Percentiles rank a stretch among this genome's conserved stretches.
Evolutionary conservation across 23 red algal species (phyloP).

Genomic region (Gracilariopsis chorda): DNA sequence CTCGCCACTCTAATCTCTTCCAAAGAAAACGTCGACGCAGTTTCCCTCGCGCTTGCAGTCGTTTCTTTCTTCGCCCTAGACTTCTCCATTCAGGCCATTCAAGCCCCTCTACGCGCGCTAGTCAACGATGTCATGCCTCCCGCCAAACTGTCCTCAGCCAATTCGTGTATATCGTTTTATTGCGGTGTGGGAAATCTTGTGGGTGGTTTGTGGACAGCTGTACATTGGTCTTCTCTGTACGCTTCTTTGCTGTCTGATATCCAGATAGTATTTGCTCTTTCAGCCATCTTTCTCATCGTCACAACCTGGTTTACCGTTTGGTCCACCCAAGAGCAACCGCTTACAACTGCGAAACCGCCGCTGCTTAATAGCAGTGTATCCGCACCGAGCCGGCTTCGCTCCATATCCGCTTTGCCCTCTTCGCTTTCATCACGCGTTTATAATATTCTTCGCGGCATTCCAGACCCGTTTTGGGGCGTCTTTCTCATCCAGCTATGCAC

Average conservation of each 20-base stretch:
- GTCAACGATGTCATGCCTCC: conserved; percentile 75
- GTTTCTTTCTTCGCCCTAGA: conserved; percentile 86
- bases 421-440: not conserved
- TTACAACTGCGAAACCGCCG: not conserved
- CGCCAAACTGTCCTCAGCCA: conserved; percentile 69
- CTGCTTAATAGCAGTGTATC: not conserved
- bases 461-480: conserved; percentile 87
- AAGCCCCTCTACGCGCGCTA: conserved; percentile 85
- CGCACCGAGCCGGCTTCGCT: not conserved
- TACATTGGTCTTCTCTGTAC: conserved; percentile 4
- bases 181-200: conserved; percentile 75
- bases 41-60: conserved; percentile 53
- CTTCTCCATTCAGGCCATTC: conserved; percentile 91
- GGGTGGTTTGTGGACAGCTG: conserved; percentile 19
- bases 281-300: conserved; percentile 41
- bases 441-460: not conserved
- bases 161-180: conserved; percentile 69
- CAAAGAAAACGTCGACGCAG: not conserved
- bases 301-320: not conserved
- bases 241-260: conserved; percentile 35
- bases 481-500: conserved; percentile 87
- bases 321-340: not conserved
- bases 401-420: not conserved
- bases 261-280: conserved; percentile 60
- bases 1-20: not conserved